Conservation (phyloP, 768 basidiomycete species). For the Tulasnella sp. region DNA sequence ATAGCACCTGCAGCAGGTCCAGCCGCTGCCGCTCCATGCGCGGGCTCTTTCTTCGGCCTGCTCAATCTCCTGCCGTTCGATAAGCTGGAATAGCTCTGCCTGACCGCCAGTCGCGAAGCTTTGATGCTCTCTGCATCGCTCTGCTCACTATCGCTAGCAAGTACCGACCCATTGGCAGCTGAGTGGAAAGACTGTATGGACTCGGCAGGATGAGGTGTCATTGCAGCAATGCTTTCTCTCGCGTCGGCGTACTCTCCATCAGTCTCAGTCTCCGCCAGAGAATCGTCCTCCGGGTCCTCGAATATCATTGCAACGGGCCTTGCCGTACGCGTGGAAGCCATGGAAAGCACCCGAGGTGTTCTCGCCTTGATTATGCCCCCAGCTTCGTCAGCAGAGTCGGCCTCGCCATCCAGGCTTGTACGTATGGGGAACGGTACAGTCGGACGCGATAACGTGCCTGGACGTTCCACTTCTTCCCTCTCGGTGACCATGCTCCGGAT, state of each 20-base stretch:
- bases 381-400: constrained; percentile 3
- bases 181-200: constrained; percentile 63
- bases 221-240: constrained; percentile 46
- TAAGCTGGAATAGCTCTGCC: constrained; percentile 10
- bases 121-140: constrained; percentile 65
- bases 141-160: constrained; percentile 29
- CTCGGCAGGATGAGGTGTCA: constrained; percentile 52
- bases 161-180: constrained; percentile 37
- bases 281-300: constrained; percentile 28
- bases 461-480: constrained; percentile 17
- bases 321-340: not conserved
- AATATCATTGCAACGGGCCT: constrained; percentile 17
- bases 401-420: not conserved
- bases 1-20: not conserved
- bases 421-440: constrained; percentile 6
- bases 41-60: constrained; percentile 4
- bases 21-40: not conserved
- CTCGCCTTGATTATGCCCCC: not conserved
- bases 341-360: constrained; percentile 9
- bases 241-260: constrained; percentile 67
- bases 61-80: constrained; percentile 5
- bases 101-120: constrained; percentile 37
- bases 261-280: constrained; percentile 53
- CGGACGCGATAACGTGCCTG: not conserved
- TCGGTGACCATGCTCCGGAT: constrained; percentile 25